A percentile compares a stretch with the other conserved stretches of the same genome.
Conservation (phyloP, 225 moss, liverwort and hornwort species). For the Pseudoscleropodium purum region DNA sequence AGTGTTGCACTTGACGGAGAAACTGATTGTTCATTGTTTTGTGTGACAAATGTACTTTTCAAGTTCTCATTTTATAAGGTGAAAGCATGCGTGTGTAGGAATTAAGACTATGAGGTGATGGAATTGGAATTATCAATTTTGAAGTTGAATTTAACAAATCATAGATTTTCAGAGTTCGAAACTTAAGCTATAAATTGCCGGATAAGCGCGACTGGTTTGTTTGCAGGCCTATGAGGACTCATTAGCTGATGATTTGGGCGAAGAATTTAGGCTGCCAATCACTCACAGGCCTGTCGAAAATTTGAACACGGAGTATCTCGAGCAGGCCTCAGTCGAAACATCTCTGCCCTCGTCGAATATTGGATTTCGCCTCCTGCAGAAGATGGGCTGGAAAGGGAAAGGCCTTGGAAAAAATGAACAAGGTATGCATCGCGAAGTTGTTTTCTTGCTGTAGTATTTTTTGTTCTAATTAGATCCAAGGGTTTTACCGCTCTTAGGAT, state of each 20-base stretch:
- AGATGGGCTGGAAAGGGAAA: conserved; percentile 99
- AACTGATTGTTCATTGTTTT: neutral
- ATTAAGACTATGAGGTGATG: neutral
- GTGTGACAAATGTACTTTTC: neutral
- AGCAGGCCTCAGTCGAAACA: conserved; percentile 83
- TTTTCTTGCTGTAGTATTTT: neutral
- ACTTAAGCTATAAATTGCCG: neutral
- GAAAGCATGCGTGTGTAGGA: too few species aligned
- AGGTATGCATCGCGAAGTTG: conserved; percentile 28
- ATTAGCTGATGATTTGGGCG: conserved; percentile 79
- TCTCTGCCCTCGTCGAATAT: conserved; percentile 84
- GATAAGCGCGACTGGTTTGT: neutral
- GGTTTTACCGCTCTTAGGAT: neutral
- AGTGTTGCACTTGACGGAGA: neutral
- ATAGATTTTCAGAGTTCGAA: neutral
- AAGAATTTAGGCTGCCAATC: conserved; percentile 74
- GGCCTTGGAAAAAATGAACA: conserved; percentile 98
- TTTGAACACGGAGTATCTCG: conserved; percentile 60
- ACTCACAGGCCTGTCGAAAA: conserved; percentile 71
- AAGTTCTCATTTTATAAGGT: neutral
- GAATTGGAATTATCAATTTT: neutral
- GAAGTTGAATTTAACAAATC: neutral
- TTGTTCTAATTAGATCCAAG: neutral
- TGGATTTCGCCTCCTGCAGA: conserved; percentile 87
- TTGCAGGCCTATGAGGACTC: conserved; percentile 87